phyloP scores from a whole-genome alignment of 495 filamentous ascomycete species.

The Ramalina intermedia region DNA sequence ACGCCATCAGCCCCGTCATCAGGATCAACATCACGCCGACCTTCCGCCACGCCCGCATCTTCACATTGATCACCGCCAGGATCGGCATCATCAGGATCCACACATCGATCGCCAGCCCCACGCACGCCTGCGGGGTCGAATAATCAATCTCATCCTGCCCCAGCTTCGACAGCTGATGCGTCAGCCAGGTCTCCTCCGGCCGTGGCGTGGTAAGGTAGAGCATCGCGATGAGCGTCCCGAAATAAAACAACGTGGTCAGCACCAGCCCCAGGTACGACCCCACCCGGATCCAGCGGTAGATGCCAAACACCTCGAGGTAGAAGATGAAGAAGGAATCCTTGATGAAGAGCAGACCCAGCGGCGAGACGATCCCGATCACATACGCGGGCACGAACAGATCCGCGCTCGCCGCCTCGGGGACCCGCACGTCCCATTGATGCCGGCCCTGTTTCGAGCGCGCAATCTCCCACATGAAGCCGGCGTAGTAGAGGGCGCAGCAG shows the following conservation, averaged over 20 bases:
- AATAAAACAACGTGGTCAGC: neutral
- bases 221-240: neutral
- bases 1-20: slow-evolving; percentile 6
- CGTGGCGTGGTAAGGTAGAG: neutral
- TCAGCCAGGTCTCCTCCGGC: neutral
- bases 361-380: neutral
- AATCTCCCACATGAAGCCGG: neutral
- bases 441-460: neutral
- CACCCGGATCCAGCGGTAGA: slow-evolving; percentile 10
- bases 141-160: neutral
- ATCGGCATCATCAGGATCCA: slow-evolving; percentile 8
- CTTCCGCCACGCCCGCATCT: slow-evolving; percentile 5
- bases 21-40: slow-evolving; percentile 8
- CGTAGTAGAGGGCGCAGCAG: neutral
- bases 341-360: slow-evolving; percentile 1
- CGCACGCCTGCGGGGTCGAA: neutral
- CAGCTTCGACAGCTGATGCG: neutral
- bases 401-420: neutral
- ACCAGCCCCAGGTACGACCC: neutral
- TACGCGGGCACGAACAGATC: neutral
- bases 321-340: slow-evolving; percentile 12
- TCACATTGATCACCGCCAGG: slow-evolving; percentile 1
- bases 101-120: slow-evolving; percentile 3
- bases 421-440: slow-evolving; percentile 1
- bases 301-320: slow-evolving; percentile 9